These are phyloP conservation scores for Pichia eremophila DNA, from an alignment of 805 yeast species.

Conservation along the genomic window DNA sequence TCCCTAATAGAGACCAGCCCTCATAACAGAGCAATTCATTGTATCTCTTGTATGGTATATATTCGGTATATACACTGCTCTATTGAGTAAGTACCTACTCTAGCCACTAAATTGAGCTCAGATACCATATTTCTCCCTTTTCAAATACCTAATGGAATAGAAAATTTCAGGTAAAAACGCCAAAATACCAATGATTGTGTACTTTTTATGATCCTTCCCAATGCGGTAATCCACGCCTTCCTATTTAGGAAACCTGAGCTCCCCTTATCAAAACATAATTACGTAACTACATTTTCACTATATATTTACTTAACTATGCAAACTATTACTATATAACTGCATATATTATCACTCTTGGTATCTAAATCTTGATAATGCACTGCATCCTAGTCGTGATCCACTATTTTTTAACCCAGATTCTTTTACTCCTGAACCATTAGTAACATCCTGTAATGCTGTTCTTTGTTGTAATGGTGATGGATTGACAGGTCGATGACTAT, in stretches of 20 bases:
- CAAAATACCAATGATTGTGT: too few species aligned
- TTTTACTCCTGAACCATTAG: background rate
- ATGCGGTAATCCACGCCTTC: background rate
- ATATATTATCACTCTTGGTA: background rate
- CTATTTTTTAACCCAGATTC: background rate
- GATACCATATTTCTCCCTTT: too few species aligned
- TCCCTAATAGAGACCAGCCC: too few species aligned
- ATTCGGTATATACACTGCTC: too few species aligned
- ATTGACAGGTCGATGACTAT: background rate
- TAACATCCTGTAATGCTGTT: constrained; percentile 5
- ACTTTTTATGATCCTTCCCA: background rate
- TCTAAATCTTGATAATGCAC: background rate
- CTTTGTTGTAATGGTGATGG: constrained; percentile 9
- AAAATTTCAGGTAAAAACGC: too few species aligned
- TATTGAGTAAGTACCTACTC: too few species aligned
- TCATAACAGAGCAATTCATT: too few species aligned
- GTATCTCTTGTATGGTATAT: too few species aligned
- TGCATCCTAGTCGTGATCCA: background rate
- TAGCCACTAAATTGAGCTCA: too few species aligned
- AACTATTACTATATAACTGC: background rate
- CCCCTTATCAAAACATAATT: background rate
- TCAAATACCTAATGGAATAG: too few species aligned
- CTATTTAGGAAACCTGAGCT: background rate
- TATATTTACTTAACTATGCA: too few species aligned
- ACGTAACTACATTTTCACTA: too few species aligned